Conservation (phyloP, 2,329 filamentous ascomycete genomes). For the Ophiostoma populinum region DNA sequence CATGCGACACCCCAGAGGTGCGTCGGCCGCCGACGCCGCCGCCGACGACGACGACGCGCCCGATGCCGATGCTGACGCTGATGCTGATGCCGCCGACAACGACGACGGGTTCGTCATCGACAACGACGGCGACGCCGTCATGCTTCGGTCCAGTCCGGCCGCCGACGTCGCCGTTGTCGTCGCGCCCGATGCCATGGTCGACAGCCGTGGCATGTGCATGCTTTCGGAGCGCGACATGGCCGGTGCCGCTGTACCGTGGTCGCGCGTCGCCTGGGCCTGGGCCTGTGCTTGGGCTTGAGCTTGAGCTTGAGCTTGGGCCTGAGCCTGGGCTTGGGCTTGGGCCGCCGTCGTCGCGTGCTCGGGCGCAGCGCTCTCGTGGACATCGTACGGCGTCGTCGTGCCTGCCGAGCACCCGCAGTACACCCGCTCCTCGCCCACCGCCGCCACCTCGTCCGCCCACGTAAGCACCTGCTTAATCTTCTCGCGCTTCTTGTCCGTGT, state of each 20-base stretch:
- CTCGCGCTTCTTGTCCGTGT: conserved; percentile 8
- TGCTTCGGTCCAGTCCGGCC: background rate
- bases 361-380: conserved; percentile 1
- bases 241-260: no score
- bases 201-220: conserved; percentile 2
- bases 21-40: background rate
- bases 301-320: background rate
- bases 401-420: conserved; percentile 18
- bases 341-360: background rate
- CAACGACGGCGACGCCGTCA: background rate
- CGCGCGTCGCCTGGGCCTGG: no score
- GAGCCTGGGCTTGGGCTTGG: background rate
- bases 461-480: conserved; percentile 24
- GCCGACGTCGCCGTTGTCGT: background rate
- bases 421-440: conserved; percentile 13
- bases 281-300: no score
- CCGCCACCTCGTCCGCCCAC: conserved; percentile 32
- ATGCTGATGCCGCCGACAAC: conserved; percentile 1
- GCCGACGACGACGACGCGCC: background rate
- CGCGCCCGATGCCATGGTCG: background rate
- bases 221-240: no score
- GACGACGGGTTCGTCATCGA: background rate
- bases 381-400: background rate
- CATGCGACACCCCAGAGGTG: background rate
- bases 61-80: background rate